phyloP scores from a whole-genome alignment of 179 eudicot species.

The Beta macrorhiza region DNA sequence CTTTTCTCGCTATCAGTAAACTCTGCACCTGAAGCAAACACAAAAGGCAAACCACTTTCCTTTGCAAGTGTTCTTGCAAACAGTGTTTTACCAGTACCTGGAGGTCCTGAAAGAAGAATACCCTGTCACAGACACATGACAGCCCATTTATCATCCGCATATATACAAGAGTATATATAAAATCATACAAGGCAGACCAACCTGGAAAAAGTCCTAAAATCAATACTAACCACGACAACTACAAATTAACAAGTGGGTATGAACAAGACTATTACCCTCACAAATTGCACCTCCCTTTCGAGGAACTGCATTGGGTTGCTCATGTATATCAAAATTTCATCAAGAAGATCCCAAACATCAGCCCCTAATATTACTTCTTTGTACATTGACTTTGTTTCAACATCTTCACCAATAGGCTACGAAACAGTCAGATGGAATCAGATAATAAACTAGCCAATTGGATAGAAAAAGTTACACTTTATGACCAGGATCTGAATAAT shows the following conservation, averaged over 20 bases:
- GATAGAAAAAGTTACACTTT: slow-evolving; percentile 4
- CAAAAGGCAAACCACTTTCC: slow-evolving; percentile 92
- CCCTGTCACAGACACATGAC: slow-evolving; percentile 49
- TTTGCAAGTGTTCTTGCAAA: slow-evolving; percentile 87
- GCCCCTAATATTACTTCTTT: slow-evolving; percentile 89
- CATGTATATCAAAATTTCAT: slow-evolving; percentile 87
- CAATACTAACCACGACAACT: background rate
- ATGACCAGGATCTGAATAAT: slow-evolving; percentile 11
- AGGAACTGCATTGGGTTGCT: slow-evolving; percentile 84
- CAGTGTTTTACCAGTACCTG: slow-evolving; percentile 95
- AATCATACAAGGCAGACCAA: background rate
- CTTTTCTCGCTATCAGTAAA: slow-evolving; percentile 92
- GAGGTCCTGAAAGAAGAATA: slow-evolving; percentile 93
- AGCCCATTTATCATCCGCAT: background rate
- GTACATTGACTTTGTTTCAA: slow-evolving; percentile 69
- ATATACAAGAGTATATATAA: background rate
- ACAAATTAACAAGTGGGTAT: background rate
- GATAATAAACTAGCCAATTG: slow-evolving; percentile 3
- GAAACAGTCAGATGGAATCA: slow-evolving; percentile 26
- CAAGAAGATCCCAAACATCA: slow-evolving; percentile 95
- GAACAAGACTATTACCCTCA: slow-evolving; percentile 53
- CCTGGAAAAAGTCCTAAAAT: background rate
- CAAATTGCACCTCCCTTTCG: slow-evolving; percentile 80
- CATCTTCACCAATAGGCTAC: slow-evolving; percentile 74
- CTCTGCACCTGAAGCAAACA: slow-evolving; percentile 98